Evolutionary conservation across 2,329 filamentous ascomycete genomes (phyloP), one percentile per base, ranked within the genome.

Genomic region (Colletotrichum sp.): DNA sequence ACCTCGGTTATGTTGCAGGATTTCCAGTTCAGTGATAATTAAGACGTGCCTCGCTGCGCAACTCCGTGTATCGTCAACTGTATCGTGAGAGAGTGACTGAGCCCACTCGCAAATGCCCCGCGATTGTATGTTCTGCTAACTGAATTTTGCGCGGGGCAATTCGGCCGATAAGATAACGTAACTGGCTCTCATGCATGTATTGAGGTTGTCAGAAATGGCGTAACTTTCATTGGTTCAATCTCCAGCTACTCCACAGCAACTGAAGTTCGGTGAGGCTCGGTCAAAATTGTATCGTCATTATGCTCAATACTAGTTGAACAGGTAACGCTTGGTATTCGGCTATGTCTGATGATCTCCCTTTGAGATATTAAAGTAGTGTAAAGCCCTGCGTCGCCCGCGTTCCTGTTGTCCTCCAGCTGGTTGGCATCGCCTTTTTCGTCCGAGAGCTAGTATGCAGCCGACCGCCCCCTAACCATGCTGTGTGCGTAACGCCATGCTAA

Each of bases 401-500:
- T 59, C 55, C 59, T 63, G 34, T 69, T 30, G 49, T 49, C 69
- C 44, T 39, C 64, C 64, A 67, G 64, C 64, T 67, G 64, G 64
- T 52, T 67, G 64, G 21, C 32, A 24, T 64, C 16, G 21, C 32
- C 57, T 63, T 70, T 63, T 34, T 52, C 49, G 55, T 36, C 57
- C 68, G 57, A 63, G 26, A 34, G 57, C 36, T 52, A 24, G 24
- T 49, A 52, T 63, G 68, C 68, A 70, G 59, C 68, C 68, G 36
- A 70, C 57, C 68, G 36, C 55, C 68, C 55, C 66, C 21, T 59
- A 69, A 79, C 75, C 62, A 76, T 76, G 66, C 72, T 64, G 62
- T 71, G 52, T 75, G 65, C 68, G 55, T 73, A 77, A 85, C 84
- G 84, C 84, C 84, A 80, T 83, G 83, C 82, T 83, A 81, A 82